phyloP scores from a whole-genome alignment of 257 asterid species.

The Primulina tabacum region DNA sequence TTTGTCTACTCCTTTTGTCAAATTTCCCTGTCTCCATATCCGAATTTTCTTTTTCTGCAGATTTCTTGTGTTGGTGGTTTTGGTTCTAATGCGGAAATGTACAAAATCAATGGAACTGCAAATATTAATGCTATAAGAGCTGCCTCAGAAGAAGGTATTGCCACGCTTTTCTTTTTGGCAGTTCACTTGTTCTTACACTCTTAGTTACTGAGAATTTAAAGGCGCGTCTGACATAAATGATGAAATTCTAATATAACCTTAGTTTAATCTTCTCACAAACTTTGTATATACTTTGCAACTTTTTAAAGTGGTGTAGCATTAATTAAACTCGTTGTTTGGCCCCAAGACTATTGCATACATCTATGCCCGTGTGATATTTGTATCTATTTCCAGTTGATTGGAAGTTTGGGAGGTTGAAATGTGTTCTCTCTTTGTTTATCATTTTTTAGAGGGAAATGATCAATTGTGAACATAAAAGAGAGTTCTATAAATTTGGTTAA shows the following conservation, averaged over 20 bases:
- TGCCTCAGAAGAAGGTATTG: constrained; percentile 87
- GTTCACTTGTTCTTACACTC: not conserved
- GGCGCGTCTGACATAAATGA: not conserved
- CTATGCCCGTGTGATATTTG: not conserved
- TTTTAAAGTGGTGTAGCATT: not conserved
- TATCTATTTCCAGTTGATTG: not conserved
- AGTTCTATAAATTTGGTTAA: not conserved
- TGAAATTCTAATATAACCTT: not conserved
- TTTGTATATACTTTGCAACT: not conserved
- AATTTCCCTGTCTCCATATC: constrained; percentile 1
- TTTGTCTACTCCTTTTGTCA: not conserved
- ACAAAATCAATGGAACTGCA: constrained; percentile 93
- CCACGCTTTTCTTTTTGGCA: constrained; percentile 5
- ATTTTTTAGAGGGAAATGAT: no score
- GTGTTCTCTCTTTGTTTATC: not conserved
- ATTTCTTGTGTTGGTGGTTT: constrained; percentile 97
- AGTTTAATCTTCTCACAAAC: not conserved
- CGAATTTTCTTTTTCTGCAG: constrained; percentile 40
- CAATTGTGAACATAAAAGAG: not conserved
- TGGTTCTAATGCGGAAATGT: constrained; percentile 90
- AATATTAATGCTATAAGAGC: constrained; percentile 95
- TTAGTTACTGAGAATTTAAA: not conserved
- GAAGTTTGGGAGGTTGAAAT: not conserved
- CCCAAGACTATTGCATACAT: not conserved
- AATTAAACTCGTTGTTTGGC: no score